Base-by-base conservation (phyloP, 2,329 filamentous ascomycete genomes). In the Penicillium brasilianum region DNA sequence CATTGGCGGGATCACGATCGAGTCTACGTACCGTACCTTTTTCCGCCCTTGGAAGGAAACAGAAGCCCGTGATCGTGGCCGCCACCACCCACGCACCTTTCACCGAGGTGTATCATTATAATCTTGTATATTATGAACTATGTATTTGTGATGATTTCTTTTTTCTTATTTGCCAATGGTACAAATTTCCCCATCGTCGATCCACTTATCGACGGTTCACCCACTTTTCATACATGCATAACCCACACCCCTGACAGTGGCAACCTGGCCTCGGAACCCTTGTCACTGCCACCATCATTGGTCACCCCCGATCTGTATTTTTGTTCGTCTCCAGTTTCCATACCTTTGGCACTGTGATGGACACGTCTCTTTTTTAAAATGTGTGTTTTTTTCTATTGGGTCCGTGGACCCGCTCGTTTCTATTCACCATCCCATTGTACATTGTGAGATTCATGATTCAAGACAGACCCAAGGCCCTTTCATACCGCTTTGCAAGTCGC, bases 1-100 rank as follows among this genome's bases (percentile, higher is more conserved):
- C 11, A 66, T 65, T 65, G 67, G 67, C 54, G 58, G 63, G 52
- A 32, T 32, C 34, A 59, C 66, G 62, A 67, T 68, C 66, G 67
- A 64, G 57, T 48, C 69, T 71, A 71, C n/a, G 22, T 25, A 25
- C 49, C 25, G 55, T 57, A 58, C 51, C 44, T 46, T 60, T 55
- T 39, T 28, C 44, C 52, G 20, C 49, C 28, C 46, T 32, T 20
- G 16, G 25, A 34, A 14, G 28, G 30, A 54, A 37, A 56, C 52
- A 20, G 10, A 25, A 18, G 13, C 16, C 46, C 46, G 46, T 7
- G 28, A 34, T 50, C n/a, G n/a, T 34, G 16, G 44, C 44, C 44
- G 28, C 44, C 44, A 50, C 9, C 46, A 32, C 28, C 46, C n/a
- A 28, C 25, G 11, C 30, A n/a, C 18, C 48, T 41, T 28, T 49